phyloP scores from a whole-genome alignment of 345 rosid genomes.

The Murraya koenigii region DNA sequence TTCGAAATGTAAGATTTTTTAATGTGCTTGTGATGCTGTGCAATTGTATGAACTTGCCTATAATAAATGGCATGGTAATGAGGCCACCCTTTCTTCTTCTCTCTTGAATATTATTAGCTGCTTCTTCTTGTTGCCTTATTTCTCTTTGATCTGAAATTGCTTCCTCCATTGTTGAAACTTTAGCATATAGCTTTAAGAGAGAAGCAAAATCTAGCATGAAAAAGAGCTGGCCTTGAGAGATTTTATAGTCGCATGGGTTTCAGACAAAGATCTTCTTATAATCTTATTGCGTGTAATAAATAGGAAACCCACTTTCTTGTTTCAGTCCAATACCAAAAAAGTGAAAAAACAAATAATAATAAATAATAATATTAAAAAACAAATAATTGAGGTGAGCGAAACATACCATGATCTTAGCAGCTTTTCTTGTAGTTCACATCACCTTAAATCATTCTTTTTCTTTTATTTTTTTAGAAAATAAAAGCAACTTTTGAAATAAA shows the following conservation, averaged over 20 bases:
- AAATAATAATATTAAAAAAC: neutral
- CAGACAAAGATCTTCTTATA: conserved; percentile 11
- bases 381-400: conserved; percentile 18
- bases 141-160: conserved; percentile 27
- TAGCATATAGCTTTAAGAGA: neutral
- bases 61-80: conserved; percentile 76
- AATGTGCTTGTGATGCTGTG: neutral
- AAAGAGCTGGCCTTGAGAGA: conserved; percentile 12
- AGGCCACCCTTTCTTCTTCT: conserved; percentile 60
- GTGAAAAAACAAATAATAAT: neutral
- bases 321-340: neutral
- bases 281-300: conserved; percentile 18
- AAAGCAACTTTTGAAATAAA: neutral
- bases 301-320: conserved; percentile 3
- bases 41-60: conserved; percentile 35
- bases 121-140: conserved; percentile 15
- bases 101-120: neutral
- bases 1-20: neutral
- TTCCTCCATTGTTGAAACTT: conserved; percentile 27
- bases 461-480: neutral
- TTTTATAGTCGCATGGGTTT: conserved; percentile 26
- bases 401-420: conserved; percentile 29
- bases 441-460: conserved; percentile 8
- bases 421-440: conserved; percentile 25
- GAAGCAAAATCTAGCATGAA: conserved; percentile 16